A percentile compares a stretch with the other conserved stretches of the same genome.
Conservation (phyloP, 2,329 filamentous ascomycete genomes). For the Bipolaris cookei region DNA sequence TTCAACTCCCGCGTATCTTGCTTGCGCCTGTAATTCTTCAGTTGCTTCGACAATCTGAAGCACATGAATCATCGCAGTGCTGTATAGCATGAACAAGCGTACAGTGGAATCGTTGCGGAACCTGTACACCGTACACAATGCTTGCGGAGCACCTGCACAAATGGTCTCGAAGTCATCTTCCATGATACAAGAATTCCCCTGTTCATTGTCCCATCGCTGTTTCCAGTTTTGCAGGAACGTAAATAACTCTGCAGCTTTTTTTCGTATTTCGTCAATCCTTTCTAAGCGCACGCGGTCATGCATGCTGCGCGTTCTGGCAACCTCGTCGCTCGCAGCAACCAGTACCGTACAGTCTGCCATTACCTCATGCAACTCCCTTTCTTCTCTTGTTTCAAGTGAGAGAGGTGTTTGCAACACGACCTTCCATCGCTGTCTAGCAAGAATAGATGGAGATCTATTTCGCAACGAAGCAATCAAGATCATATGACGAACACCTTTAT, state of each 20-base stretch:
- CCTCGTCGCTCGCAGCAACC: slow-evolving; percentile 21
- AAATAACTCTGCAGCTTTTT: not conserved
- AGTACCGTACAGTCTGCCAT: slow-evolving; percentile 40
- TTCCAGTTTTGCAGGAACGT: slow-evolving; percentile 18
- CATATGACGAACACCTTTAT: slow-evolving; percentile 33
- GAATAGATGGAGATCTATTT: slow-evolving; percentile 30
- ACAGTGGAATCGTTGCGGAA: slow-evolving; percentile 14
- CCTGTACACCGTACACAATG: slow-evolving; percentile 5
- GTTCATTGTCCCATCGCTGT: slow-evolving; percentile 15
- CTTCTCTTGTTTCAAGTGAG: slow-evolving; percentile 19
- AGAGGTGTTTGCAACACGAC: slow-evolving; percentile 19
- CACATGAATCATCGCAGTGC: slow-evolving; percentile 36
- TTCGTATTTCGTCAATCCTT: not conserved
- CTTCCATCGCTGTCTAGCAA: slow-evolving; percentile 39
- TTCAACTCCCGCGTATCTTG: too few relatives aligned
- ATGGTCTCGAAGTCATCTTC: not conserved
- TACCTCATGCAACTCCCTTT: slow-evolving; percentile 37
- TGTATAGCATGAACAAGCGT: slow-evolving; percentile 38
- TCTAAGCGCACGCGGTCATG: not conserved
- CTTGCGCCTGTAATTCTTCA: not conserved
- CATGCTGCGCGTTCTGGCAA: not conserved
- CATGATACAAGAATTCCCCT: slow-evolving; percentile 5
- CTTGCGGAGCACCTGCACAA: not conserved
- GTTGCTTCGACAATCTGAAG: slow-evolving; percentile 29
- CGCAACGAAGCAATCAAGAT: slow-evolving; percentile 31